Evolutionary conservation across 2,329 filamentous ascomycete species (phyloP), one percentile per base, ranked within the genome.

Genomic region (Penicillium hordei): DNA sequence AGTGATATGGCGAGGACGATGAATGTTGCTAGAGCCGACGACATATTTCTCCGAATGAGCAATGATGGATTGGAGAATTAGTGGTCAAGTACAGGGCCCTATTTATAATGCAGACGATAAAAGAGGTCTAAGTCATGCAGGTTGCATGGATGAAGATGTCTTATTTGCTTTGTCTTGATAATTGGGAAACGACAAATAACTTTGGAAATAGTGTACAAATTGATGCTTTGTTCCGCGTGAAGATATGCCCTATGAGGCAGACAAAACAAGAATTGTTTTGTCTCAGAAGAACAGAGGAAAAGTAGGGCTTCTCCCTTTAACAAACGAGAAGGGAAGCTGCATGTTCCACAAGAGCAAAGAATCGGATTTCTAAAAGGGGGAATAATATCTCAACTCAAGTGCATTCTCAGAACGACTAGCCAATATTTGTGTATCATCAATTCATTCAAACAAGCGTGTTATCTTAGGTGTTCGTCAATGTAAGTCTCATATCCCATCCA

Each of bases 401-500:
- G 17, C 17, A 45, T 44, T 44, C 23, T 33, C 15, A 44, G 34
- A 45, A 45, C 19, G n/a, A 34, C 15, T 33, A 42, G 29, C 21
- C 34, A 33, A 42, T 15, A 51, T 29, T 54, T 44, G 53, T 56
- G 31, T 55, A 45, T 65, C 65, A 61, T 67, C 45, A 65, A 52
- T 60, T 67, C 63, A 62, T 67, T 61, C 46, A 57, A 45, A 55
- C 55, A 58, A 60, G 56, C 58, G 45, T 60, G 33, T 48, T 48
- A 51, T 57, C 57, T 52, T 56, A 23, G 52, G 48, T 42, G 49
- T 50, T 61, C 63, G 34, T 65, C 44, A 57, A 61, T 58, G 50
- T 54, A 60, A 50, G 42, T 56, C 50, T 50, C 59, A 54, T 48
- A 39, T 52, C 50, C 54, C 51, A 48, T 51, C 54, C 39, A 44